Evolutionary conservation across 306 rosid species (phyloP).

Genomic region (Corylus avellana): DNA sequence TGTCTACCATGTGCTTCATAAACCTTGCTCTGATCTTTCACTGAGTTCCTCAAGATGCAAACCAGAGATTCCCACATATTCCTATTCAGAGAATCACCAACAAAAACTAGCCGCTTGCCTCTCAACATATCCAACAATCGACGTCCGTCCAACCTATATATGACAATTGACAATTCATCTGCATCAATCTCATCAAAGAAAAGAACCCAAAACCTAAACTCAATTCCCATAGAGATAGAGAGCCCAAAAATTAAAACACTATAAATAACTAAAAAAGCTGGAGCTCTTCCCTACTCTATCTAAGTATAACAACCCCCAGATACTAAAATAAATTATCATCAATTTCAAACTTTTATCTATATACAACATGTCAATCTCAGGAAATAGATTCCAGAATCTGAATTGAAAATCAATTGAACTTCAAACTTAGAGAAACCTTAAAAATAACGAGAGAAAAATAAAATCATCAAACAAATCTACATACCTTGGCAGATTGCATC

Average conservation of each 20-base stretch:
- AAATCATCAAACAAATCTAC: neutral
- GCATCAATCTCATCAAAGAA: slow-evolving; percentile 13
- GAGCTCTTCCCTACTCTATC: neutral
- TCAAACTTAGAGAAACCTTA: neutral
- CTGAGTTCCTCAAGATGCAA: slow-evolving; percentile 83
- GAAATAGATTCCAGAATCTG: slow-evolving; percentile 8
- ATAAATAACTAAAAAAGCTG: neutral
- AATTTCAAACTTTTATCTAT: neutral
- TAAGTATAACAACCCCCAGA: neutral
- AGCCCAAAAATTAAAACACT: neutral
- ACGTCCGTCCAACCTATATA: slow-evolving; percentile 68
- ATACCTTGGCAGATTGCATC: slow-evolving; percentile 82
- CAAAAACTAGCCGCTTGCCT: slow-evolving; percentile 85
- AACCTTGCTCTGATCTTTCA: slow-evolving; percentile 55
- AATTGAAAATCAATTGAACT: neutral
- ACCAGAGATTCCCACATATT: slow-evolving; percentile 98
- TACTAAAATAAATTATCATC: neutral
- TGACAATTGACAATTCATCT: neutral
- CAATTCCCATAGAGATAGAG: slow-evolving; percentile 9
- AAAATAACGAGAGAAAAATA: neutral
- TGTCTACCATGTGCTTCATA: slow-evolving; percentile 80
- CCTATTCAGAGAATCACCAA: slow-evolving; percentile 96
- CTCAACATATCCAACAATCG: slow-evolving; percentile 65
- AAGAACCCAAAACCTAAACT: neutral
- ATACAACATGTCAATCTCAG: neutral